A percentile compares a stretch with the other conserved stretches of the same genome.
phyloP scores from a whole-genome alignment of 108 stramenopile genomes.

The Cyclotella choctawhatcheeana region DNA sequence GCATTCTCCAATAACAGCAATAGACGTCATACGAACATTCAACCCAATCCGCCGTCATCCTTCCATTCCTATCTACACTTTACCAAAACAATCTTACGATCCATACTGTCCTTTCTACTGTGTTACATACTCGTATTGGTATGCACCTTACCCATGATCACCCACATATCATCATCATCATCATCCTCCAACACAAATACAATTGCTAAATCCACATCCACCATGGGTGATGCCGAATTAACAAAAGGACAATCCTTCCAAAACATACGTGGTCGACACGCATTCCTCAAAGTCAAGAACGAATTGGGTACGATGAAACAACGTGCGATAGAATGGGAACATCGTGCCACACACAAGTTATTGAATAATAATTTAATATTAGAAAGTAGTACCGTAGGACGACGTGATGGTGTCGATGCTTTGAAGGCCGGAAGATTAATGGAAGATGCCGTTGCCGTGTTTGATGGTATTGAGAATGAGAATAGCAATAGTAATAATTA shows the following conservation, averaged over 20 bases:
- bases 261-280: conserved; percentile 32
- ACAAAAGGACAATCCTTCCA: conserved; percentile 30
- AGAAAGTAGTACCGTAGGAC: conserved; percentile 12
- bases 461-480: conserved; percentile 6
- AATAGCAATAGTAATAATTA: no score
- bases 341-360: conserved; percentile 16
- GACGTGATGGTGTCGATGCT: conserved; percentile 28
- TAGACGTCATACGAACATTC: not conserved
- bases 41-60: conserved; percentile 14
- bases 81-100: not conserved
- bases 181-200: conserved; percentile 1
- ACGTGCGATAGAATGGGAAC: conserved; percentile 30
- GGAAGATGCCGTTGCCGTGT: conserved; percentile 27
- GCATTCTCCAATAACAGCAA: not conserved
- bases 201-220: conserved; percentile 17
- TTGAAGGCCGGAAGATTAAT: conserved; percentile 25
- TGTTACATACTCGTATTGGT: conserved; percentile 36
- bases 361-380: conserved; percentile 17
- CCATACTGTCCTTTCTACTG: conserved; percentile 12
- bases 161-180: no score
- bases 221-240: conserved; percentile 11
- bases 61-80: conserved; percentile 33
- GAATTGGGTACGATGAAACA: conserved; percentile 32
- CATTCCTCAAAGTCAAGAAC: conserved; percentile 5
- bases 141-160: conserved; percentile 42